phyloP scores from a whole-genome alignment of 257 asterid genomes.

The Mitragyna speciosa region DNA sequence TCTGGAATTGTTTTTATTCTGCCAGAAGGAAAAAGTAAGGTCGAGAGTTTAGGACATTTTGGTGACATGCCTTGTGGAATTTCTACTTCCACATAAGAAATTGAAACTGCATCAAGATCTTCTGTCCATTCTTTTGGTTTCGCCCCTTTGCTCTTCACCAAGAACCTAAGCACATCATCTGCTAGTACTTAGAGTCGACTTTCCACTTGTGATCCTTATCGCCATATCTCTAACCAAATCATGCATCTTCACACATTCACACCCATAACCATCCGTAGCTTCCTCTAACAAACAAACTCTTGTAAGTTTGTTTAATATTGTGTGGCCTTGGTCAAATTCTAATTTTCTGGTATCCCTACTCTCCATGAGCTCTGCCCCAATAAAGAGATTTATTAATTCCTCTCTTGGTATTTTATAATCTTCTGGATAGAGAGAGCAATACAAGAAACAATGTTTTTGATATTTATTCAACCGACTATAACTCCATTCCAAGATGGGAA shows the following conservation, averaged over 20 bases:
- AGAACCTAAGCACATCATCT: not conserved
- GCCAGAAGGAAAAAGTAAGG: not conserved
- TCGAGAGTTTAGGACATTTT: constrained; percentile 4
- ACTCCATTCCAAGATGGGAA: no score
- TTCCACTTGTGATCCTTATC: no score
- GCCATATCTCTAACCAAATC: not conserved
- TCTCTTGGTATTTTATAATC: no score
- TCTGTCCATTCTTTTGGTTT: constrained; percentile 3
- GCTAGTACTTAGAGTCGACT: not conserved
- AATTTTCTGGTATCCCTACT: no score
- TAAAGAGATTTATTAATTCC: no score
- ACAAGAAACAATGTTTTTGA: no score
- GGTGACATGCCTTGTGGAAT: not conserved
- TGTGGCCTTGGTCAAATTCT: no score
- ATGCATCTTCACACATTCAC: not conserved
- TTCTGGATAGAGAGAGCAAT: no score
- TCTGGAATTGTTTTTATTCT: not conserved
- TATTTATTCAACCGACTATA: no score
- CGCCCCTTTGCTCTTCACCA: not conserved
- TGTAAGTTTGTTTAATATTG: no score
- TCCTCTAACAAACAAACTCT: no score
- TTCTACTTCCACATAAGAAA: not conserved
- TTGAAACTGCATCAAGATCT: not conserved
- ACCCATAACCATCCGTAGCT: not conserved
- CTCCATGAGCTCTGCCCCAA: no score